These are phyloP conservation scores for Kwoniella europaea DNA, from an alignment of 768 basidiomycete species.

Conservation along the genomic window DNA sequence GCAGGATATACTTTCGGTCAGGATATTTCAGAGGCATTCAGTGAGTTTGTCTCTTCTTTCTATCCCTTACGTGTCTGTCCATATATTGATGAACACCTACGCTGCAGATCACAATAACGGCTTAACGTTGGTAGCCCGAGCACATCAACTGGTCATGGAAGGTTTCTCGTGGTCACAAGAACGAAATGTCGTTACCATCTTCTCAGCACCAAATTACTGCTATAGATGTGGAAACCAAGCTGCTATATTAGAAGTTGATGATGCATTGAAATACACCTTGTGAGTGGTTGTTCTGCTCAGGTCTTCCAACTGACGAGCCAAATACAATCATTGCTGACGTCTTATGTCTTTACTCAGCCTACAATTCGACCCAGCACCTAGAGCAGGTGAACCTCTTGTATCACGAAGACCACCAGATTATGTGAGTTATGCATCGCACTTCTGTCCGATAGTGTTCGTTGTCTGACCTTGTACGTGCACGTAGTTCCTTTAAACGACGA, in stretches of 20 bases:
- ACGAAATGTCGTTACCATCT: slow-evolving; percentile 98
- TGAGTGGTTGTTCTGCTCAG: slow-evolving; percentile 29
- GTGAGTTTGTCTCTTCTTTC: slow-evolving; percentile 40
- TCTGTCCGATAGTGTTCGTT: too few species aligned
- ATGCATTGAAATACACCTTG: slow-evolving; percentile 63
- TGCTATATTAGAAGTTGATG: slow-evolving; percentile 99
- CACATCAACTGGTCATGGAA: slow-evolving; percentile 83
- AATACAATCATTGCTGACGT: too few species aligned
- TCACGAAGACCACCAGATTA: slow-evolving; percentile 63
- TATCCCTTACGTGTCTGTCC: background rate
- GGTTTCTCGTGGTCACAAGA: slow-evolving; percentile 86
- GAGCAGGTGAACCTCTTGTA: slow-evolving; percentile 97
- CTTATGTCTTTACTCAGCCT: slow-evolving; percentile 65
- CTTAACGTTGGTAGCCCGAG: slow-evolving; percentile 91
- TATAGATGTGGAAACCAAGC: slow-evolving; percentile 99
- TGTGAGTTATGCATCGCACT: slow-evolving; percentile 37
- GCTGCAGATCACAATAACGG: slow-evolving; percentile 87
- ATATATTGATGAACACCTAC: background rate
- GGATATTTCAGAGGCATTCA: slow-evolving; percentile 98
- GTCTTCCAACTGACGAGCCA: too few species aligned
- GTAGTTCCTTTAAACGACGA: slow-evolving; percentile 11
- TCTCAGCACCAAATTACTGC: slow-evolving; percentile 99
- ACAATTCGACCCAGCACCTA: slow-evolving; percentile 99
- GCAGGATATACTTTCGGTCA: slow-evolving; percentile 99
- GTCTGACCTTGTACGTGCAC: background rate